Percentiles rank a stretch among this genome's conserved stretches.
phyloP scores from a whole-genome alignment of 75 land plant species.

The Pinus tabuliformis region DNA sequence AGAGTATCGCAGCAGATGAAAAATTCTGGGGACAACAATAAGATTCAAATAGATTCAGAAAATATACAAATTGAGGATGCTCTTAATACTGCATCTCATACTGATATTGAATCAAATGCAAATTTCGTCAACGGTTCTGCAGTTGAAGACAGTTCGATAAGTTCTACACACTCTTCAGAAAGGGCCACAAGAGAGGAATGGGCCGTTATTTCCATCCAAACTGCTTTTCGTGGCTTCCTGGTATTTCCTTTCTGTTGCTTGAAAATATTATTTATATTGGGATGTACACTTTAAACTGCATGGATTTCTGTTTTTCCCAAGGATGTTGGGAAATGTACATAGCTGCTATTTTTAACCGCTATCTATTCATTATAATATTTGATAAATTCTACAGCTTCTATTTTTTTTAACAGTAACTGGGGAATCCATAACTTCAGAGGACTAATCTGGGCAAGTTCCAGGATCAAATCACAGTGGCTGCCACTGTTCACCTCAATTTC shows the following conservation, averaged over 20 bases:
- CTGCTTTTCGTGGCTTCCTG: slow-evolving; percentile 72
- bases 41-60: not conserved
- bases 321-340: not conserved
- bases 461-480: no score
- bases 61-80: not conserved
- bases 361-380: not conserved
- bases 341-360: not conserved
- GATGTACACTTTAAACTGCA: not conserved
- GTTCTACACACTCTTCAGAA: not conserved
- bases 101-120: not conserved
- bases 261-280: not conserved
- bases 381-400: not conserved
- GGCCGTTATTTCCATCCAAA: slow-evolving; percentile 69
- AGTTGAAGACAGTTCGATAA: slow-evolving; percentile 1
- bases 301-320: not conserved
- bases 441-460: no score
- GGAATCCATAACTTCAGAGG: no score
- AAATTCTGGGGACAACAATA: slow-evolving; percentile 1
- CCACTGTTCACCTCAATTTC: no score
- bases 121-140: not conserved
- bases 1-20: slow-evolving; percentile 3
- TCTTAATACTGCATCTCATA: not conserved
- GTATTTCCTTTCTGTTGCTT: slow-evolving; percentile 16
- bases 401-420: no score
- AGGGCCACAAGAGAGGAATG: slow-evolving; percentile 26